Evolutionary conservation across 768 basidiomycete genomes (phyloP).

Genomic region (Auriscalpium microsporum): DNA sequence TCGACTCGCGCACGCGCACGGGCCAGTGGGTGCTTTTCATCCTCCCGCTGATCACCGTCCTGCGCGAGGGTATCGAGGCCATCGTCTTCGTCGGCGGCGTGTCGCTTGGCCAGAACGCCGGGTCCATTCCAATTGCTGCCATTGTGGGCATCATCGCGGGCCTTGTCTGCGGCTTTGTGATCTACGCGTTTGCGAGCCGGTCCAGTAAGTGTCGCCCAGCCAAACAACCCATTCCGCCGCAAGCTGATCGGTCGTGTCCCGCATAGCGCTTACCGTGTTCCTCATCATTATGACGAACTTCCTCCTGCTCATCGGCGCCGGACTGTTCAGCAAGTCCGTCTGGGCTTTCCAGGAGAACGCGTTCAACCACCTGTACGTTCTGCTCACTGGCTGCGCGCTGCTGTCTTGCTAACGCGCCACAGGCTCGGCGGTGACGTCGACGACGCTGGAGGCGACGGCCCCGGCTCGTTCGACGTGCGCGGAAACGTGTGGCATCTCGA

Average conservation of each 20-base stretch:
- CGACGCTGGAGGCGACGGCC: slow-evolving; percentile 61
- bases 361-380: slow-evolving; percentile 44
- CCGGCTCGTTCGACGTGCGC: slow-evolving; percentile 74
- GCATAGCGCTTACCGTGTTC: slow-evolving; percentile 73
- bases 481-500: slow-evolving; percentile 86
- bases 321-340: slow-evolving; percentile 77
- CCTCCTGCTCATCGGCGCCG: slow-evolving; percentile 88
- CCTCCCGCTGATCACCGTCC: slow-evolving; percentile 83
- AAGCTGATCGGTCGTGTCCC: background rate
- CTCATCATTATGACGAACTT: slow-evolving; percentile 88
- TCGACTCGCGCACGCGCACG: slow-evolving; percentile 39
- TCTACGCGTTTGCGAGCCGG: slow-evolving; percentile 75
- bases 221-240: background rate
- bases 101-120: slow-evolving; percentile 73
- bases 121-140: slow-evolving; percentile 83
- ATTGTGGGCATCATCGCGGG: slow-evolving; percentile 81
- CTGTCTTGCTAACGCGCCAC: background rate
- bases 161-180: slow-evolving; percentile 59
- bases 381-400: background rate
- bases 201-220: slow-evolving; percentile 40
- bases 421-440: slow-evolving; percentile 67
- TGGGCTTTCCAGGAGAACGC: slow-evolving; percentile 62
- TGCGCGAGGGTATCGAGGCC: slow-evolving; percentile 91
- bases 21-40: slow-evolving; percentile 86
- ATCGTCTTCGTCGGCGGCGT: slow-evolving; percentile 94